Percentiles rank a stretch among this genome's conserved stretches.
Evolutionary conservation across 129 eudicot genomes (phyloP).

Genomic region (Chrysanthemum makinoi): DNA sequence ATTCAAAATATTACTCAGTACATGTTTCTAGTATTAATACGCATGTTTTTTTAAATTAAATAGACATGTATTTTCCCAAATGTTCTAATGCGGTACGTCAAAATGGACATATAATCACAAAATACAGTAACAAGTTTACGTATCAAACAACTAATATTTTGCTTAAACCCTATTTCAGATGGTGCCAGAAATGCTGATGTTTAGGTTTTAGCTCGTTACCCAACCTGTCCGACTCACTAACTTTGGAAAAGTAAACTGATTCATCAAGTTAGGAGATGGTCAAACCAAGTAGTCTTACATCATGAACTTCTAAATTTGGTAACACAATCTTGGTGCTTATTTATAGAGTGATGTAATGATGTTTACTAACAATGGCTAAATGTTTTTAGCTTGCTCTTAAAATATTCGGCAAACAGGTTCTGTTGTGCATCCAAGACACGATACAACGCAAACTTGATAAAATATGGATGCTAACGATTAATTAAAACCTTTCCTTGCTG

Average conservation of each 20-base stretch:
- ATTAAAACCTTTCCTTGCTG: conserved; percentile 11
- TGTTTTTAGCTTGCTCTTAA: neutral
- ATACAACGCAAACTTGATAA: conserved; percentile 6
- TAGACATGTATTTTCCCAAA: no score
- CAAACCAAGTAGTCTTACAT: neutral
- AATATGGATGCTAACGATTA: neutral
- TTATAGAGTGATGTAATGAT: conserved; percentile 9
- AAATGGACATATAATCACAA: no score
- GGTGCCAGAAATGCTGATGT: neutral
- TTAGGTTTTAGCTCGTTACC: neutral
- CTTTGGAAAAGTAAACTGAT: no score
- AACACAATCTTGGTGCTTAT: conserved; percentile 3
- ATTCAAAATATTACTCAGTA: no score
- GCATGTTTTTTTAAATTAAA: no score
- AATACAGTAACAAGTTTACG: neutral
- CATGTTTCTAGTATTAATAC: no score
- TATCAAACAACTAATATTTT: neutral
- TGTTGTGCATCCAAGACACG: conserved; percentile 16
- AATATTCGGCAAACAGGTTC: neutral
- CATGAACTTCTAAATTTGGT: neutral
- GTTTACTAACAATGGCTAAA: neutral
- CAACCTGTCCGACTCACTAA: neutral
- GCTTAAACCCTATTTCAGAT: neutral
- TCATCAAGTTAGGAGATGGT: neutral
- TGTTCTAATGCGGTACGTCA: no score